Evolutionary conservation across 805 yeast genomes (phyloP).

Genomic region (Candida alai): DNA sequence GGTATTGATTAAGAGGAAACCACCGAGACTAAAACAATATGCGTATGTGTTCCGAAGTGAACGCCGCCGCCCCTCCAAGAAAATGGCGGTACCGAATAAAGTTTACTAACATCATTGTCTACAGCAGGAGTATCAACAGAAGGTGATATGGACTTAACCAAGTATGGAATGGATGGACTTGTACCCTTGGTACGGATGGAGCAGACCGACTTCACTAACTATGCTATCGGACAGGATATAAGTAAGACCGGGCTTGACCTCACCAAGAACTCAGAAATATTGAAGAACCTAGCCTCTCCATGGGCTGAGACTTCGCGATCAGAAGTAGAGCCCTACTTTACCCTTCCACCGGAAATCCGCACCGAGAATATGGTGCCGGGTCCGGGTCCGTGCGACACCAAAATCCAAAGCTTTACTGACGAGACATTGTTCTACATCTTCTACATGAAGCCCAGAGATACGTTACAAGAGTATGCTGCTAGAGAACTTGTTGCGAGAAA

Average conservation of each 20-base stretch:
- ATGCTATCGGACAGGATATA: conserved; percentile 74
- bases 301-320: conserved; percentile 92
- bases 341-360: conserved; percentile 50
- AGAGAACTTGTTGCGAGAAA: conserved; percentile 85
- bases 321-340: conserved; percentile 82
- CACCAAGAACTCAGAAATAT: conserved; percentile 42
- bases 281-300: conserved; percentile 78
- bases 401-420: conserved; percentile 68
- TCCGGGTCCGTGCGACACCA: conserved; percentile 44
- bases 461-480: conserved; percentile 90
- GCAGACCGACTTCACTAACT: conserved; percentile 55
- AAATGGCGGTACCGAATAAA: too few species aligned
- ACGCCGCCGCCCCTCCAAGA: too few species aligned
- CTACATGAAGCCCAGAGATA: conserved; percentile 89
- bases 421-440: conserved; percentile 92
- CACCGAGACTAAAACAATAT: too few species aligned
- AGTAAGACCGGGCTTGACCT: conserved; percentile 64
- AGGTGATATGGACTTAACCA: conserved; percentile 4
- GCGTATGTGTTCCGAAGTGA: background rate
- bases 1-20: too few species aligned
- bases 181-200: conserved; percentile 58
- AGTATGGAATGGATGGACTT: conserved; percentile 71
- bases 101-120: too few species aligned
- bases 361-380: conserved; percentile 30
- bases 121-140: conserved; percentile 25